Conservation (phyloP, 2,329 filamentous ascomycete genomes). For the Phaeophleospora eucalypticola region DNA sequence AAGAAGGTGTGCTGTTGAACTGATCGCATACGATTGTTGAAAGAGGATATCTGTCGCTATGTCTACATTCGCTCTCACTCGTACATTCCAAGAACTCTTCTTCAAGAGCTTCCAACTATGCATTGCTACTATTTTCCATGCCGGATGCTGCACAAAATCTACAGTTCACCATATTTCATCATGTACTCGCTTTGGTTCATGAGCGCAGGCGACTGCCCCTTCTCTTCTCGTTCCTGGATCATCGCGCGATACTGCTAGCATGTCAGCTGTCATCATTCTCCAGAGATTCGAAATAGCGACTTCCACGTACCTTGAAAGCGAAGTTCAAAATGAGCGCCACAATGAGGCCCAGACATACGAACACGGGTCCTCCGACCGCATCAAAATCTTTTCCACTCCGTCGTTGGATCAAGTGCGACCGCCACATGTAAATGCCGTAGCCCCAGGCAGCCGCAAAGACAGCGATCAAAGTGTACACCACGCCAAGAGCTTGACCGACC, state of each 20-base stretch:
- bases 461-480: conserved; percentile 77
- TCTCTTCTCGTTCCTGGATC: conserved; percentile 16
- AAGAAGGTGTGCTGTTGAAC: too few species aligned
- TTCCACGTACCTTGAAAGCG: conserved; percentile 59
- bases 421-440: conserved; percentile 72
- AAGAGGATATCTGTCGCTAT: too few species aligned
- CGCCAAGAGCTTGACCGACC: conserved; percentile 73
- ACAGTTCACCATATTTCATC: conserved; percentile 8
- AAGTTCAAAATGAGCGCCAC: conserved; percentile 82
- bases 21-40: too few species aligned
- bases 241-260: conserved; percentile 16
- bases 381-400: conserved; percentile 92
- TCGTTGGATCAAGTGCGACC: conserved; percentile 74
- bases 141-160: too few species aligned
- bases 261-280: conserved; percentile 3
- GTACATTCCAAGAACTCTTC: too few species aligned
- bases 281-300: background rate
- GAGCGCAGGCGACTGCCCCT: conserved; percentile 2
- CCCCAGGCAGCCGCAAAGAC: conserved; percentile 84
- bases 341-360: conserved; percentile 76
- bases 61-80: too few species aligned
- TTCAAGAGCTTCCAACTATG: too few species aligned
- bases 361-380: conserved; percentile 75
- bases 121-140: too few species aligned
- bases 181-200: conserved; percentile 8